phyloP scores from a whole-genome alignment of 2,329 filamentous ascomycete species.

The Ophiocordyceps camponoti-rufipedis region DNA sequence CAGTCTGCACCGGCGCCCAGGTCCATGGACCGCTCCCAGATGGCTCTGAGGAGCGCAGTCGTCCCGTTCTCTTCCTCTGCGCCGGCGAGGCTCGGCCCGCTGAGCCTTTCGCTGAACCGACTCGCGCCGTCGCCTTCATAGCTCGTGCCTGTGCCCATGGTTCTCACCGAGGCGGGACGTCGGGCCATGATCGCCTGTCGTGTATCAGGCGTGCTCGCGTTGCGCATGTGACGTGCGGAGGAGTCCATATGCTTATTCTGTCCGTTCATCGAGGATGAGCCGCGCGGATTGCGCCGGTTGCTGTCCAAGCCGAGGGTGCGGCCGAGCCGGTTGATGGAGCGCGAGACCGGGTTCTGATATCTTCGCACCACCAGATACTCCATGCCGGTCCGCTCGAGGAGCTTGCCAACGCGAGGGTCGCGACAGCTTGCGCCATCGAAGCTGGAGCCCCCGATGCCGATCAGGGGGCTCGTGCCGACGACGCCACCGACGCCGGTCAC shows the following conservation, averaged over 20 bases:
- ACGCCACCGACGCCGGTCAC: constrained; percentile 16
- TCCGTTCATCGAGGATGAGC: constrained; percentile 18
- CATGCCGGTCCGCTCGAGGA: constrained; percentile 51
- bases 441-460: constrained; percentile 33
- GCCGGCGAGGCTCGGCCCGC: constrained; percentile 29
- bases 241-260: constrained; percentile 14
- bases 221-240: constrained; percentile 16
- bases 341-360: constrained; percentile 51
- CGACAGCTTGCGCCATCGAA: constrained; percentile 31
- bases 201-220: constrained; percentile 18
- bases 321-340: constrained; percentile 31
- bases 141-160: constrained; percentile 22
- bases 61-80: constrained; percentile 32
- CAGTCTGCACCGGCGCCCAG: constrained; percentile 29
- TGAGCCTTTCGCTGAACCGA: constrained; percentile 23
- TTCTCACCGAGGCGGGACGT: constrained; percentile 17
- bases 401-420: constrained; percentile 44
- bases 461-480: constrained; percentile 25
- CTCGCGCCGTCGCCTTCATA: constrained; percentile 26
- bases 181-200: constrained; percentile 13
- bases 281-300: constrained; percentile 27
- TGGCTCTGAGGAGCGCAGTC: constrained; percentile 30
- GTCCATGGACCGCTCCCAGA: constrained; percentile 45
- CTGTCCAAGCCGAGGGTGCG: constrained; percentile 32
- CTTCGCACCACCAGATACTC: constrained; percentile 59